Evolutionary conservation across 768 basidiomycete genomes (phyloP).

Genomic region (Leccinum truebloodii): DNA sequence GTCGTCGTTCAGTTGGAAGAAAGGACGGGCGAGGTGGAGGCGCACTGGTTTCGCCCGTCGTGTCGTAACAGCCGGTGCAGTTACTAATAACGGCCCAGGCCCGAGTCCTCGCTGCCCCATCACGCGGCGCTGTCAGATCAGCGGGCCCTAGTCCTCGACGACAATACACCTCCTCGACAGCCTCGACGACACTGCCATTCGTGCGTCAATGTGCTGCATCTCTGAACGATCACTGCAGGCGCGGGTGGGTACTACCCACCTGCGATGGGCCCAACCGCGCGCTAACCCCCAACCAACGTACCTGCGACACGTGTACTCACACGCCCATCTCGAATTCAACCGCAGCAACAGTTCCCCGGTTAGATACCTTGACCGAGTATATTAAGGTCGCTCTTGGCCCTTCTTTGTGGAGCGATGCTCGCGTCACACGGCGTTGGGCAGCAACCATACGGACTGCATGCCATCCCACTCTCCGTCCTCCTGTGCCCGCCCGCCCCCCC

Average conservation of each 20-base stretch:
- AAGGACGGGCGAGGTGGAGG: constrained; percentile 14
- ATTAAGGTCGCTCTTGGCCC: constrained; percentile 9
- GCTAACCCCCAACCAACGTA: constrained; percentile 29
- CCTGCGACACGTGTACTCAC: constrained; percentile 35
- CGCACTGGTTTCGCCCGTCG: constrained; percentile 35
- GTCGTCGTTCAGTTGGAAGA: constrained; percentile 25
- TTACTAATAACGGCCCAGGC: constrained; percentile 29
- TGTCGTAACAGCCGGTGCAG: constrained; percentile 33
- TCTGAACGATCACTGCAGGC: constrained; percentile 1
- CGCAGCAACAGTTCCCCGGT: constrained; percentile 28
- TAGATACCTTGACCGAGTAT: constrained; percentile 9
- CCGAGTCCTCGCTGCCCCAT: constrained; percentile 22
- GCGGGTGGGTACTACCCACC: constrained; percentile 2
- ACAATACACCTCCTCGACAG: constrained; percentile 8
- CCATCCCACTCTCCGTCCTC: constrained; percentile 3
- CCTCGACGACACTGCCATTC: background rate
- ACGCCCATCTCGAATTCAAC: constrained; percentile 30
- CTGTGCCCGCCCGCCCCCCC: background rate
- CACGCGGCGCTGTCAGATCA: constrained; percentile 23
- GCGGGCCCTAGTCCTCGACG: constrained; percentile 8
- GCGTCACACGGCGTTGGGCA: constrained; percentile 8
- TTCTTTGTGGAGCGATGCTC: constrained; percentile 16
- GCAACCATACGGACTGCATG: constrained; percentile 6
- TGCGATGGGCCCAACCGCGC: constrained; percentile 18
- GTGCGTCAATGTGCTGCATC: background rate